These are phyloP conservation scores for Solanum hybrid DNA, from an alignment of 305 asterid genomes.

Conservation along the genomic window DNA sequence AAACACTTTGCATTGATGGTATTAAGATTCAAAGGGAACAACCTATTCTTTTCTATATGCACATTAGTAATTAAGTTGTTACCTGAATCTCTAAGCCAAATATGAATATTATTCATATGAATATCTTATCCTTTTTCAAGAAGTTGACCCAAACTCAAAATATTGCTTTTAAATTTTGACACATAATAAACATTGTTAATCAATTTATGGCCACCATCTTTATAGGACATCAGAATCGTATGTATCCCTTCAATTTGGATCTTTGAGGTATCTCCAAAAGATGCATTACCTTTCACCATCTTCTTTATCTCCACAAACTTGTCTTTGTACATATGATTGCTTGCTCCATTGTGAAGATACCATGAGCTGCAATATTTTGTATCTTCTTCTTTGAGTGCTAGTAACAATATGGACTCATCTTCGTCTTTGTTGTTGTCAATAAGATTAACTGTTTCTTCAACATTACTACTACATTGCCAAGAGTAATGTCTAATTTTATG, in stretches of 20 bases:
- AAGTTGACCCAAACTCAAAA: not conserved
- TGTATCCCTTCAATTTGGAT: not conserved
- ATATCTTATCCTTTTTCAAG: not conserved
- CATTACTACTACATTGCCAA: not conserved
- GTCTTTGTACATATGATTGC: not conserved
- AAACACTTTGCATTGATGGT: not conserved
- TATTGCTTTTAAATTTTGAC: not conserved
- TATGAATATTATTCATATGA: not conserved
- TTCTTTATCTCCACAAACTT: not conserved
- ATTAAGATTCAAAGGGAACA: not conserved
- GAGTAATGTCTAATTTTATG: not conserved
- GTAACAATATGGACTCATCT: not conserved
- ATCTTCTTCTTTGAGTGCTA: not conserved
- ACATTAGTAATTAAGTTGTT: not conserved
- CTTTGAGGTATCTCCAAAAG: not conserved
- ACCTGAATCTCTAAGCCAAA: not conserved
- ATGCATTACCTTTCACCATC: not conserved
- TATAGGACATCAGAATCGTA: not conserved
- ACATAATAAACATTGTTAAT: not conserved
- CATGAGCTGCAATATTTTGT: not conserved
- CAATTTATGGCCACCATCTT: not conserved
- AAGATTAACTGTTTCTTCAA: not conserved
- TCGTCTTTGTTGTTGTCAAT: not conserved
- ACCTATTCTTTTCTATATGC: too few species aligned
- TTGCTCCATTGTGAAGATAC: not conserved